Evolutionary conservation across 2,329 filamentous ascomycete species (phyloP).

Genomic region (Thelonectria olida): DNA sequence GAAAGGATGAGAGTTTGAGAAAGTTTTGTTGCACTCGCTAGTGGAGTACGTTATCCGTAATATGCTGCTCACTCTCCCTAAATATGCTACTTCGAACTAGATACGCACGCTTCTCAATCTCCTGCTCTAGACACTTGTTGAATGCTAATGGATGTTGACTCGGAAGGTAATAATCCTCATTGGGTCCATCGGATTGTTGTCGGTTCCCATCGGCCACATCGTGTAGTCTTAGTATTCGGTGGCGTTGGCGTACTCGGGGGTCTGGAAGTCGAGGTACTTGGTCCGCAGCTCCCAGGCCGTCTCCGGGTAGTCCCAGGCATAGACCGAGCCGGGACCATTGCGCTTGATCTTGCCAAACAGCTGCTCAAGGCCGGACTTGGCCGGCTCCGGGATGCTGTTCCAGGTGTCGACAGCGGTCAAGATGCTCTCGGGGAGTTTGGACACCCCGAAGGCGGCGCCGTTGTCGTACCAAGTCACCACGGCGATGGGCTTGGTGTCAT

Average conservation of each 20-base stretch:
- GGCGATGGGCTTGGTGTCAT: not conserved
- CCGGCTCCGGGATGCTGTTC: constrained; percentile 14
- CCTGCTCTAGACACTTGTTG: not conserved
- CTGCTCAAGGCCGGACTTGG: constrained; percentile 7
- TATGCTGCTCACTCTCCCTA: not conserved
- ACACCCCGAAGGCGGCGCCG: not conserved
- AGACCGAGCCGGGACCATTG: constrained; percentile 2
- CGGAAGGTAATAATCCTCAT: not conserved
- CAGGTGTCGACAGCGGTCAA: constrained; percentile 5
- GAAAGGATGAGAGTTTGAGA: too few relatives aligned
- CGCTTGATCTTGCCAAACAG: constrained; percentile 7
- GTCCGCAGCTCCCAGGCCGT: constrained; percentile 8
- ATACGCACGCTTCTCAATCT: not conserved
- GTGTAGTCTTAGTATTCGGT: constrained; percentile 5
- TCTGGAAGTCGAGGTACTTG: constrained; percentile 14
- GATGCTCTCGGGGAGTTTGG: constrained; percentile 7
- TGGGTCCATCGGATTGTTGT: not conserved
- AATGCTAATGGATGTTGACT: not conserved
- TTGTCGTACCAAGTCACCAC: constrained; percentile 15
- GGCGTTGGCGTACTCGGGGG: constrained; percentile 3
- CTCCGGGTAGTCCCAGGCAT: constrained; percentile 9
- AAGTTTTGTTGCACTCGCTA: not conserved
- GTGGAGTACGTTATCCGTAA: not conserved
- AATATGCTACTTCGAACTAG: not conserved
- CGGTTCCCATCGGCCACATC: not conserved